Conservation (phyloP, 2,329 filamentous ascomycete genomes). For the Cladosporium sp. region DNA sequence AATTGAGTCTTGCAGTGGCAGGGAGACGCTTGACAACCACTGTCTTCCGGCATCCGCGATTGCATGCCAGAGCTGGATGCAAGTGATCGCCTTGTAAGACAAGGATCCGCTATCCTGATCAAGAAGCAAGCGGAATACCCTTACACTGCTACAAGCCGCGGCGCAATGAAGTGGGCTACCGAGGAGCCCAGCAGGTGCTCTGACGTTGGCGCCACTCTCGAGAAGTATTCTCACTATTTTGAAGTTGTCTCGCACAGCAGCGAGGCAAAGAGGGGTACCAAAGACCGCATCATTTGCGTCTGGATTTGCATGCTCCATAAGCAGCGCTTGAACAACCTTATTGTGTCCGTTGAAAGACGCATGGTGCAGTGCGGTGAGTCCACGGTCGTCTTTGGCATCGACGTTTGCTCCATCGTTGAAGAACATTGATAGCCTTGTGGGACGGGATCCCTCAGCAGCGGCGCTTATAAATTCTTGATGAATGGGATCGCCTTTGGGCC, state of each 20-base stretch:
- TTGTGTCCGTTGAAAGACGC: no score
- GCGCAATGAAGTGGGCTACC: neutral
- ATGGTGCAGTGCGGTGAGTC: no score
- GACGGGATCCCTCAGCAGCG: no score
- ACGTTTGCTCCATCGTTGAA: no score
- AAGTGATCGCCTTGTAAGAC: neutral
- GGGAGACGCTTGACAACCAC: neutral
- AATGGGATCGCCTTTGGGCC: no score
- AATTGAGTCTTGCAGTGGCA: neutral
- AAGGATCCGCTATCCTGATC: neutral
- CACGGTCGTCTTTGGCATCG: no score
- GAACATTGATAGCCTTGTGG: no score
- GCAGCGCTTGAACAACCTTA: no score
- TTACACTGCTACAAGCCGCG: slow-evolving; percentile 5
- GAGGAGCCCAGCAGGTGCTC: neutral
- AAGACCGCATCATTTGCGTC: no score
- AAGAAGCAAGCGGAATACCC: neutral
- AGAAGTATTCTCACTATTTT: neutral
- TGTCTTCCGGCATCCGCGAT: neutral
- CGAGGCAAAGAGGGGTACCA: no score
- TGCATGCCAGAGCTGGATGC: neutral
- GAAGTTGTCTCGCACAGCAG: neutral
- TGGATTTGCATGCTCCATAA: no score
- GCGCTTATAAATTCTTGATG: no score
- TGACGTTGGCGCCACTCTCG: neutral